Base-by-base conservation (phyloP, 495 filamentous ascomycete genomes). In the Peziza echinospora region DNA sequence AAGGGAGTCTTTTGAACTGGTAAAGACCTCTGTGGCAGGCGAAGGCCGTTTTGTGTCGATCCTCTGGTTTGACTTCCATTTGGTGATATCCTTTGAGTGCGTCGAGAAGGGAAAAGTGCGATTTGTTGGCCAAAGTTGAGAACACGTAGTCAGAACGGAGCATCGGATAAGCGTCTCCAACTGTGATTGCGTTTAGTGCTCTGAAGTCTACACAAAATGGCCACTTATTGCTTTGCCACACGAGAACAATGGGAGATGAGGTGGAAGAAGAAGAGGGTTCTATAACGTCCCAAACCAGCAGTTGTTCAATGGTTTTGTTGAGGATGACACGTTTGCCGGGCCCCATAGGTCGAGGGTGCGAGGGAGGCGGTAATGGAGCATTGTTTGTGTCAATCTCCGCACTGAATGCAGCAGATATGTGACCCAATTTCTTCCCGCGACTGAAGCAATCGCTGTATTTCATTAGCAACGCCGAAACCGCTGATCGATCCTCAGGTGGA, bases 151-250 rank as follows among this genome's bases (percentile, higher is more conserved):
- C 40, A 9, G 40, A n/a, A 11, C 40, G 40, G 10, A 42, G 19
- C 40, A 42, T 42, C 9, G 40, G 40, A 21, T 42, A 42, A 11
- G 40, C 2, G 19, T 42, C 40, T n/a, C 40, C 40, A 9, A 42
- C 40, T 23, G 47, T 49, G 1, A 49, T 10, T 8, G 3, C n/a
- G 16, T 49, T 49, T 5, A 43, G 21, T 5, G 10, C 39, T 10
- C 47, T 5, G 24, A 28, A 49, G 25, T 49, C 47, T 5, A 49
- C 10, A 28, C 47, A 49, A 11, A 49, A 49, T n/a, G 23, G 25
- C 39, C 25, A 43, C 9, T 49, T 49, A 3, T 25, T 19, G 10
- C 43, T 43, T 17, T 44, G 47, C 41, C 40, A 43, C 2, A 49
- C 39, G 3, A 49, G 10, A 5, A 49, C 41, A 0, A 49, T 21